Conservation (phyloP, 2,329 filamentous ascomycete genomes). For the Davidsoniella neocaledoniae region DNA sequence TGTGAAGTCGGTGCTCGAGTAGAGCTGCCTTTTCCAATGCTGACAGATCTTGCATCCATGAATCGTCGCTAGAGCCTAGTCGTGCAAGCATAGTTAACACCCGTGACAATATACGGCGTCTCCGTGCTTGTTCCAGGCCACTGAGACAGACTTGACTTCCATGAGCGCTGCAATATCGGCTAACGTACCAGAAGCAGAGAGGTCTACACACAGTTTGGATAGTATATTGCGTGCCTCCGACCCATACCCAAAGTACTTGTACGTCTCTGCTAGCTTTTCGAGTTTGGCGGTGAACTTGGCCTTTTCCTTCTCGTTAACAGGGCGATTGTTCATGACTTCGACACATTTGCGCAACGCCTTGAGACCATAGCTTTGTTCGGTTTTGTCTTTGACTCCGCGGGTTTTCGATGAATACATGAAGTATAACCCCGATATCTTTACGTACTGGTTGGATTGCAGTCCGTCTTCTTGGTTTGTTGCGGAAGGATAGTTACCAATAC, state of each 20-base stretch:
- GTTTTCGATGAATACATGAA: constrained; percentile 31
- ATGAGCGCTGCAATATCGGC: constrained; percentile 34
- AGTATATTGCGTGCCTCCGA: constrained; percentile 43
- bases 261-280: constrained; percentile 47
- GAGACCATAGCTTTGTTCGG: constrained; percentile 28
- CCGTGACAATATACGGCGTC: constrained; percentile 38
- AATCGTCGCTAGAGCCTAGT: constrained; percentile 33
- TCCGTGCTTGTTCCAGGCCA: constrained; percentile 36
- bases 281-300: constrained; percentile 47
- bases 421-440: constrained; percentile 57
- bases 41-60: constrained; percentile 37
- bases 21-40: constrained; percentile 38
- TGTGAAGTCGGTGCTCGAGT: constrained; percentile 32
- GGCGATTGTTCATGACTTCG: constrained; percentile 39
- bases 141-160: constrained; percentile 29
- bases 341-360: constrained; percentile 46
- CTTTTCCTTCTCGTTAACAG: constrained; percentile 37
- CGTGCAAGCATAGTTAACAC: constrained; percentile 43
- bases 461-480: constrained; percentile 16
- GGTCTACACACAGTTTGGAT: constrained; percentile 41
- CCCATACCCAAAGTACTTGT: constrained; percentile 32
- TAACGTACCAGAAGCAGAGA: constrained; percentile 42
- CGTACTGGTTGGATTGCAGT: constrained; percentile 30
- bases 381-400: constrained; percentile 26
- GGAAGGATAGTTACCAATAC: constrained; percentile 26